phyloP scores from a whole-genome alignment of 345 rosid genomes.

The Gossypium bickii region DNA sequence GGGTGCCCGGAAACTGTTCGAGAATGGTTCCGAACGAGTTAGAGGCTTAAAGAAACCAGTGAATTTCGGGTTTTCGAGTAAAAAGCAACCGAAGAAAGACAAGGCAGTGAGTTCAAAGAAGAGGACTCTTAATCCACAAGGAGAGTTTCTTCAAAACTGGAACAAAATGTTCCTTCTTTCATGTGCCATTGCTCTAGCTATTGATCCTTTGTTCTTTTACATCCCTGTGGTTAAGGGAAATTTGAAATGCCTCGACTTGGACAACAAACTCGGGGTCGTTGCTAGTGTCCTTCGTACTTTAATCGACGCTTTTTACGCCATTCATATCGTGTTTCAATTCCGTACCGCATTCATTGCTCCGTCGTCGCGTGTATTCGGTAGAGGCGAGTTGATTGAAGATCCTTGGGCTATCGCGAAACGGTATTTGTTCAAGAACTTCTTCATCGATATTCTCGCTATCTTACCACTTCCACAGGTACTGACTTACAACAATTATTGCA shows the following conservation, averaged over 20 bases:
- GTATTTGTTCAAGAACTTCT: constrained; percentile 45
- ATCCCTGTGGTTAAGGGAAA: constrained; percentile 46
- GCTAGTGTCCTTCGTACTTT: constrained; percentile 56
- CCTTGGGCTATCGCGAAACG: constrained; percentile 39
- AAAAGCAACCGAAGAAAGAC: constrained; percentile 12
- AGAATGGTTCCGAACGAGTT: constrained; percentile 44
- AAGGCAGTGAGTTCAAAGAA: constrained; percentile 15
- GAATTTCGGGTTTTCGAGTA: constrained; percentile 1
- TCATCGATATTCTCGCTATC: constrained; percentile 61
- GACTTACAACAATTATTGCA: background rate
- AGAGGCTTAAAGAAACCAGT: constrained; percentile 39
- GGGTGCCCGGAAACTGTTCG: constrained; percentile 32
- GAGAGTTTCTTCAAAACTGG: constrained; percentile 55
- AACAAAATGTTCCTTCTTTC: constrained; percentile 54
- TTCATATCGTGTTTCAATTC: constrained; percentile 65
- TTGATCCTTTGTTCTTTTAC: constrained; percentile 79
- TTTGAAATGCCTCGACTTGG: constrained; percentile 42
- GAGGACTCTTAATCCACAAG: constrained; percentile 61
- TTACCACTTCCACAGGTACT: constrained; percentile 86
- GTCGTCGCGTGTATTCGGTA: constrained; percentile 74
- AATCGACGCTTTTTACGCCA: constrained; percentile 49
- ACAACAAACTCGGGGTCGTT: constrained; percentile 33
- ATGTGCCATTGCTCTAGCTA: constrained; percentile 49
- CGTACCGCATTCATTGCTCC: constrained; percentile 74
- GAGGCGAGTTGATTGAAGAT: constrained; percentile 73